Evolutionary conservation across 202 grass and related monocot species (phyloP).

Genomic region (Setaria italica): DNA sequence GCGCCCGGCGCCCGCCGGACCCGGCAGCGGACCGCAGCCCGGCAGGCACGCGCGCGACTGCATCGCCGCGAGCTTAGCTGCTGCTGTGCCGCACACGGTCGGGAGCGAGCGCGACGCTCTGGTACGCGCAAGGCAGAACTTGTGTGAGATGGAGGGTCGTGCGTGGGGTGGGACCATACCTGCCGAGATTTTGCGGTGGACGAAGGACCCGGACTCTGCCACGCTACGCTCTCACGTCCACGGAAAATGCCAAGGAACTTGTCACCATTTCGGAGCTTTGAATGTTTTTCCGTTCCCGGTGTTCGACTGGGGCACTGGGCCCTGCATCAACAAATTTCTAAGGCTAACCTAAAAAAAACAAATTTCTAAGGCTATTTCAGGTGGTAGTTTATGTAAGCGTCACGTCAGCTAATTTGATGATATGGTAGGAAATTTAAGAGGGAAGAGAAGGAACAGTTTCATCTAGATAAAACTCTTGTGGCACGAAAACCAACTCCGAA

Average conservation of each 20-base stretch:
- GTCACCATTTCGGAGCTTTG: not conserved
- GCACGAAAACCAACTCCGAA: too few species aligned
- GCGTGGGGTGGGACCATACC: not conserved
- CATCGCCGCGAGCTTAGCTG: slow-evolving; percentile 38
- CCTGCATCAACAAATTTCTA: too few species aligned
- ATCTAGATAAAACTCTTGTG: too few species aligned
- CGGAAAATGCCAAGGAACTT: not conserved
- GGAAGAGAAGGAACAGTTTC: too few species aligned
- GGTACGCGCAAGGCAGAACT: not conserved
- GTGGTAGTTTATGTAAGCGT: too few species aligned
- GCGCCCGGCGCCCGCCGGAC: not conserved
- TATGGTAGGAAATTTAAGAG: too few species aligned
- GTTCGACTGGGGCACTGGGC: too few species aligned
- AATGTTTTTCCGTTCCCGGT: too few species aligned
- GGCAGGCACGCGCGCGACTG: slow-evolving; percentile 41
- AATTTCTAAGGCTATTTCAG: too few species aligned
- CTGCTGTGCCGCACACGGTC: not conserved
- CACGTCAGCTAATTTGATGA: too few species aligned
- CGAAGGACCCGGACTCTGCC: not conserved
- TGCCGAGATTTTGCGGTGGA: slow-evolving; percentile 5
- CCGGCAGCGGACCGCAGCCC: not conserved
- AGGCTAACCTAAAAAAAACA: too few species aligned
- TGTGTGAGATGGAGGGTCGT: not conserved
- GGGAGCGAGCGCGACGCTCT: not conserved
- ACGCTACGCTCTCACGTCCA: slow-evolving; percentile 34